A percentile compares a stretch with the other conserved stretches of the same genome.
These are phyloP conservation scores for Lactarius akahatsu DNA, from an alignment of 768 basidiomycete genomes.

Conservation along the genomic window DNA sequence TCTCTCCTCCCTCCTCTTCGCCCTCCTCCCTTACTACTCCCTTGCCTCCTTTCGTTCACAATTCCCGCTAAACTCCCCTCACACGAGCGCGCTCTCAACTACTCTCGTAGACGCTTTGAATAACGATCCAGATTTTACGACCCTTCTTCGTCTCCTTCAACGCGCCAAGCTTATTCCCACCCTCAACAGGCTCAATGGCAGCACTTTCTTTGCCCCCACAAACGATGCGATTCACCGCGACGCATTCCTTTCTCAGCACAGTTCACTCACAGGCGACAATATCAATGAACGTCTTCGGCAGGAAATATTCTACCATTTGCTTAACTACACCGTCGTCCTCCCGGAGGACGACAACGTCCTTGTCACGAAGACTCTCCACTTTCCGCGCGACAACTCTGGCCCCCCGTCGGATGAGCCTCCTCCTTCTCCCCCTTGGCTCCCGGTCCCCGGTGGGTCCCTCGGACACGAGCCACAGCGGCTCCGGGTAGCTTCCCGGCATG, in stretches of 20 bases:
- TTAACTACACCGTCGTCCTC: slow-evolving; percentile 71
- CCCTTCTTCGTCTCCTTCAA: slow-evolving; percentile 75
- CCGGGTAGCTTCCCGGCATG: slow-evolving; percentile 54
- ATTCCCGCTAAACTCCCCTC: slow-evolving; percentile 33
- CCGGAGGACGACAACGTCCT: slow-evolving; percentile 43
- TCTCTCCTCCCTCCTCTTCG: slow-evolving; percentile 27
- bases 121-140: slow-evolving; percentile 72
- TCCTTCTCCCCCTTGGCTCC: slow-evolving; percentile 83
- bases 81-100: slow-evolving; percentile 37
- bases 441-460: slow-evolving; percentile 76
- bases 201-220: slow-evolving; percentile 93
- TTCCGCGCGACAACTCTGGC: slow-evolving; percentile 58
- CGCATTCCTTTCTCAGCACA: slow-evolving; percentile 37
- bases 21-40: slow-evolving; percentile 39
- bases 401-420: slow-evolving; percentile 67
- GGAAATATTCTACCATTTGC: slow-evolving; percentile 89
- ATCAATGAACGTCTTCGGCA: slow-evolving; percentile 81
- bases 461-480: slow-evolving; percentile 81
- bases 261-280: slow-evolving; percentile 65
- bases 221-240: slow-evolving; percentile 80
- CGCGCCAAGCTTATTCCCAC: slow-evolving; percentile 87
- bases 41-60: slow-evolving; percentile 44
- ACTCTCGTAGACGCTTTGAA: slow-evolving; percentile 81
- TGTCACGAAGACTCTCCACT: slow-evolving; percentile 64
- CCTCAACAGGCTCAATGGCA: slow-evolving; percentile 77